Conservation (phyloP, 805 yeast genomes). For the Cyberlindnera xishuangbannaensis region DNA sequence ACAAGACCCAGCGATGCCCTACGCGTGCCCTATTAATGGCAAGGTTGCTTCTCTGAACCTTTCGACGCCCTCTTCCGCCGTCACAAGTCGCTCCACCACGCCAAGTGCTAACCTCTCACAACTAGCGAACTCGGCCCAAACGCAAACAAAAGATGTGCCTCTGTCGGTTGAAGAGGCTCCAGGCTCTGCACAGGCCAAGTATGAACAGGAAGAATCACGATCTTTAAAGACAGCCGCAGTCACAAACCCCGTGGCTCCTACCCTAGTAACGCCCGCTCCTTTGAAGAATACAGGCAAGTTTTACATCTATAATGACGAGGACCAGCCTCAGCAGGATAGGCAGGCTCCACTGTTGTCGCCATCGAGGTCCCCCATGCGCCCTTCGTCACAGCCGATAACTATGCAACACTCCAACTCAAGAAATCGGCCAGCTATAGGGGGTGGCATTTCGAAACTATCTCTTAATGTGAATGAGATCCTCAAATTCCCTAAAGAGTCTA, state of each 20-base stretch:
- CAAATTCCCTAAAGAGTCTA: conserved; percentile 69
- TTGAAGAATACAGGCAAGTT: conserved; percentile 11
- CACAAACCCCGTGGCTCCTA: too few relatives aligned
- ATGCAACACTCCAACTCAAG: conserved; percentile 10
- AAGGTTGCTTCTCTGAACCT: conserved; percentile 11
- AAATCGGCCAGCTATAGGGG: conserved; percentile 10
- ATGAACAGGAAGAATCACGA: too few relatives aligned
- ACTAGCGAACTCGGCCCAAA: too few relatives aligned
- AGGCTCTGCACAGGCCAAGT: too few relatives aligned
- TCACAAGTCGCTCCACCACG: conserved; percentile 1
- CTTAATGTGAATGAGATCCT: conserved; percentile 40
- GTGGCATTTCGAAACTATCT: conserved; percentile 25
- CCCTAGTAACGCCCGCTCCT: conserved; percentile 4
- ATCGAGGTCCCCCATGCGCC: conserved; percentile 2
- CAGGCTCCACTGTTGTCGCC: conserved; percentile 1
- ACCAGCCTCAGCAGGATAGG: conserved; percentile 5
- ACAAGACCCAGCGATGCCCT: conserved; percentile 19
- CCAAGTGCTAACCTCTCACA: too few relatives aligned
- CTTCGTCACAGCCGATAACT: conserved; percentile 6
- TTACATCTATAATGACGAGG: conserved; percentile 20
- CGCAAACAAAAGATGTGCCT: too few relatives aligned
- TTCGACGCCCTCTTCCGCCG: conserved; percentile 7
- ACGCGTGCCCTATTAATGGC: conserved; percentile 25
- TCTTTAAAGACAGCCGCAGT: too few relatives aligned
- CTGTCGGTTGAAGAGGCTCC: too few relatives aligned